Conservation (phyloP, 192 early-diverging fungal genomes). For the Umbelopsis isabellina region DNA sequence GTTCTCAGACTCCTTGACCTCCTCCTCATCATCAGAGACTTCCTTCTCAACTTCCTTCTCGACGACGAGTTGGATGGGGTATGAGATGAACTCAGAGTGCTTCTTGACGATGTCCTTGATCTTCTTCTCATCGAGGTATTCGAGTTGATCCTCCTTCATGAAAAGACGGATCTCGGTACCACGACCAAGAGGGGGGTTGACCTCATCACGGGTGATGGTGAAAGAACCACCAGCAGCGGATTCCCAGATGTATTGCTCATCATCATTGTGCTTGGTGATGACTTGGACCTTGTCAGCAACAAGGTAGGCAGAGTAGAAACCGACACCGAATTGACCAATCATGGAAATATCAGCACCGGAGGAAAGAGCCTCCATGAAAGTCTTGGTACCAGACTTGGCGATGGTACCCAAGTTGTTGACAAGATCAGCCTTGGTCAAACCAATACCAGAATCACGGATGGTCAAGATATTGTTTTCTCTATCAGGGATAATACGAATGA, state of each 20-base stretch:
- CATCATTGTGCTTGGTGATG: slow-evolving; percentile 97
- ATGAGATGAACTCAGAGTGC: slow-evolving; percentile 99
- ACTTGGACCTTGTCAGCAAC: slow-evolving; percentile 97
- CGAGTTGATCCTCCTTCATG: slow-evolving; percentile 98
- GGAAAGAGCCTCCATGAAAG: slow-evolving; percentile 98
- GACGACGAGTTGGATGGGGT: slow-evolving; percentile 96
- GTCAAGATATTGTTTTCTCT: slow-evolving; percentile 68
- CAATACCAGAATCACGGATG: slow-evolving; percentile 91
- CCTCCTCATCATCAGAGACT: slow-evolving; percentile 93
- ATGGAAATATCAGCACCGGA: slow-evolving; percentile 98
- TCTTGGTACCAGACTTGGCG: slow-evolving; percentile 99
- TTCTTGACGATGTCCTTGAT: slow-evolving; percentile 99
- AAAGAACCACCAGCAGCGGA: slow-evolving; percentile 89
- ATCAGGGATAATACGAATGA: slow-evolving; percentile 93
- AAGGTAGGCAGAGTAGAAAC: slow-evolving; percentile 99
- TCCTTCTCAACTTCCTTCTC: slow-evolving; percentile 99
- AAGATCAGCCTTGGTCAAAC: slow-evolving; percentile 95
- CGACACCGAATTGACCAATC: slow-evolving; percentile 99
- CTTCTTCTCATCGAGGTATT: slow-evolving; percentile 98
- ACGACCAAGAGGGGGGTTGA: slow-evolving; percentile 89
- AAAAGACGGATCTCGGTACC: slow-evolving; percentile 94
- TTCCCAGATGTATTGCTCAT: slow-evolving; percentile 96
- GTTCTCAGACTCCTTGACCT: slow-evolving; percentile 68
- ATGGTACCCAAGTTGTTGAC: slow-evolving; percentile 99
- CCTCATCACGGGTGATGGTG: slow-evolving; percentile 93